Percentiles rank a stretch among this genome's conserved stretches.
Evolutionary conservation across 768 basidiomycete species (phyloP).

Genomic region (Collybia mongolica): DNA sequence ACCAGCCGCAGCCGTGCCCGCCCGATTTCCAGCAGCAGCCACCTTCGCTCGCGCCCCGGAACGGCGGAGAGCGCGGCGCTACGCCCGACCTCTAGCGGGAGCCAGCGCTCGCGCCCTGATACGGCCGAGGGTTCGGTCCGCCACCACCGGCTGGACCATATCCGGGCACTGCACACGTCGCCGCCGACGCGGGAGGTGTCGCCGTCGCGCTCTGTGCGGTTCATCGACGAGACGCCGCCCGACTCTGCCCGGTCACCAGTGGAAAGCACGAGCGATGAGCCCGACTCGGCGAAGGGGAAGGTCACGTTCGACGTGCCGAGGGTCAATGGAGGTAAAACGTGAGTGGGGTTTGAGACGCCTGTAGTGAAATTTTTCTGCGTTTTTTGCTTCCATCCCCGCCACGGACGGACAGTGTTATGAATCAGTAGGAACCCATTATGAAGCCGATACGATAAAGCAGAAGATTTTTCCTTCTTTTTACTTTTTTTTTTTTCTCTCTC

Average conservation of each 20-base stretch:
- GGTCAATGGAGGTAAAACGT: not conserved
- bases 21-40: not conserved
- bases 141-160: constrained; percentile 30
- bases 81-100: not conserved
- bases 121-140: constrained; percentile 24
- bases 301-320: constrained; percentile 6
- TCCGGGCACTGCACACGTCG: constrained; percentile 24
- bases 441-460: no score
- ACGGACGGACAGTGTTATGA: no score
- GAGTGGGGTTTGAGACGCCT: no score
- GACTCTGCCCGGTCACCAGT: not conserved
- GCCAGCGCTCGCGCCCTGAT: constrained; percentile 16
- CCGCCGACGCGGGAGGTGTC: constrained; percentile 40
- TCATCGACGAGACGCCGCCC: constrained; percentile 24
- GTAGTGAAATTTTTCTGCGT: no score
- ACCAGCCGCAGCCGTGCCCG: not conserved
- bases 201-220: constrained; percentile 44
- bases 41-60: constrained; percentile 7
- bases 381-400: not conserved
- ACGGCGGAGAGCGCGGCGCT: constrained; percentile 9
- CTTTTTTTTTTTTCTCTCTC: no score
- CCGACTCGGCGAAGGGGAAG: not conserved
- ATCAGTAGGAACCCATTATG: no score
- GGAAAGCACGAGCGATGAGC: not conserved
- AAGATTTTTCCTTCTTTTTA: no score